Conservation (phyloP, 2,329 filamentous ascomycete genomes). For the Cyanodermella asteris region DNA sequence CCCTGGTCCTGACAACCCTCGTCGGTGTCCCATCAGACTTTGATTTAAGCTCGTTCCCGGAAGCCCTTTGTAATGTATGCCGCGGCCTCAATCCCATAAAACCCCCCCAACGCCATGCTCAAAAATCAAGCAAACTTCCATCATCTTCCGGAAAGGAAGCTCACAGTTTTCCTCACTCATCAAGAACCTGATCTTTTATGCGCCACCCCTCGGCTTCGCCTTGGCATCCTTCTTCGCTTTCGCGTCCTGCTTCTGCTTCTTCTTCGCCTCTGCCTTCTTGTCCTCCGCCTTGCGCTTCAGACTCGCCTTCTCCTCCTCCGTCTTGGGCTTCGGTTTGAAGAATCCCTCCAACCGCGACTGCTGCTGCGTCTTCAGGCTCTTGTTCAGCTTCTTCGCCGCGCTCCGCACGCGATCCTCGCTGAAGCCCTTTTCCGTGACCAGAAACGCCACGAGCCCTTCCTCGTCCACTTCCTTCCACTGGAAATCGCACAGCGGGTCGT, state of each 20-base stretch:
- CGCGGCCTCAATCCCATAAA: too few species aligned
- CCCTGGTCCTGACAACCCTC: too few species aligned
- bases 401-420: slow-evolving; percentile 78
- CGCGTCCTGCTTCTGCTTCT: slow-evolving; percentile 81
- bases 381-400: slow-evolving; percentile 57
- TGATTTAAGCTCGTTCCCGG: too few species aligned
- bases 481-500: slow-evolving; percentile 78
- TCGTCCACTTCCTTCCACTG: slow-evolving; percentile 92
- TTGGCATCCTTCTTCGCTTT: slow-evolving; percentile 90
- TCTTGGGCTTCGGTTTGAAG: slow-evolving; percentile 83
- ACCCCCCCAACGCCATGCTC: too few species aligned
- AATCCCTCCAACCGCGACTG: slow-evolving; percentile 87
- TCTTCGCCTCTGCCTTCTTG: slow-evolving; percentile 80
- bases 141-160: too few species aligned
- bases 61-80: too few species aligned
- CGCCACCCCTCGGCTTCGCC: slow-evolving; percentile 54
- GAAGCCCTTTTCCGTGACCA: slow-evolving; percentile 90
- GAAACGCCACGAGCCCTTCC: slow-evolving; percentile 69
- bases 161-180: too few species aligned
- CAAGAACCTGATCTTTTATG: slow-evolving; percentile 12
- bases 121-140: too few species aligned
- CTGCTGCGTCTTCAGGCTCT: slow-evolving; percentile 77
- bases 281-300: slow-evolving; percentile 88
- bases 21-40: too few species aligned
- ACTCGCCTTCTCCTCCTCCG: slow-evolving; percentile 60